Evolutionary conservation across 805 yeast genomes (phyloP), one percentile per base, ranked within the genome.

Genomic region (Metschnikowia lunata): DNA sequence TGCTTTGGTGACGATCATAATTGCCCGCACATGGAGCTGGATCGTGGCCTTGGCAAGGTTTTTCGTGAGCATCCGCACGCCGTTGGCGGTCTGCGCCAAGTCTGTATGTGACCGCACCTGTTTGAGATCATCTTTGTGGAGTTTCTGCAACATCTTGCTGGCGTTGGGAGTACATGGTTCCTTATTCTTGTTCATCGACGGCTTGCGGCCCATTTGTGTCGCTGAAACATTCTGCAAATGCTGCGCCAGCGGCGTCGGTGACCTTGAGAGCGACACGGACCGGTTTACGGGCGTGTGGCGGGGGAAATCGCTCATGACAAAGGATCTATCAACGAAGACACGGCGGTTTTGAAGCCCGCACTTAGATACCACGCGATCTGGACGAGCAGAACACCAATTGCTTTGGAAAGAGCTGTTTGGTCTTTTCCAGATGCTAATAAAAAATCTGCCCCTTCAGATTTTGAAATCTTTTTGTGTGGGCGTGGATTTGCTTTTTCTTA

Each of bases 1-100:
- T 1, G 95, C 93, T 62, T 88, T 88, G n/a, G 96, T 88, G 14
- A 89, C 89, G 11, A 88, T 79, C 80, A 88, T 75, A 14, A 88
- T 79, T 13, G 86, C 79, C 36, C 76, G 75, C 14, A 85, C 81
- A 43, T 83, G 82, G 15, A 88, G 63, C 54, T 81, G 82, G 26
- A 88, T 80, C 4, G 85, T 83, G 4, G 90, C 86, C 51, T 79
- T 79, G 42, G 80, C 74, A 32, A 86, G 64, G 60, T 83, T 83
- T 49, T 80, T 82, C n/a, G 87, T 84, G 47, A 86, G 68, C 69
- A 82, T 74, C 37, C 93, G 72, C 7, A 86, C 90, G 3, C 88
- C 89, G 59, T 85, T 84, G 4, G 89, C 93, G 8, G 91, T 83
- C 49, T 85, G 83, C 2, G 89, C 87, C 53, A 85, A 66, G 56